Evolutionary conservation across 116 monocot genomes (phyloP).

Genomic region (Posidonia oceanica): DNA sequence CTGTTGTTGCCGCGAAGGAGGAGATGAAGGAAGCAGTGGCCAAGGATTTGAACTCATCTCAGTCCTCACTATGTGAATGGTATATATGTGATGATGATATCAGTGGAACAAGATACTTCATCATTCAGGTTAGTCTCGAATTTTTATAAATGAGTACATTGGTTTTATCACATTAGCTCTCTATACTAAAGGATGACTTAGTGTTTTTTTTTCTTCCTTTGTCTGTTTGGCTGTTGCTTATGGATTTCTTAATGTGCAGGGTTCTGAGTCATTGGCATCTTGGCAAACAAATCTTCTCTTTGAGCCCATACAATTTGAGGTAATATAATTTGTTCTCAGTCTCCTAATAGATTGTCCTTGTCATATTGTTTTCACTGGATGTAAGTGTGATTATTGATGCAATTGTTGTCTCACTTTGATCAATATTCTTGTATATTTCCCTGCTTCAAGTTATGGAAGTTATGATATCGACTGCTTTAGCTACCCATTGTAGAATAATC

Average conservation of each 20-base stretch:
- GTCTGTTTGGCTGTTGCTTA: neutral
- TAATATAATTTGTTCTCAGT: constrained; percentile 9
- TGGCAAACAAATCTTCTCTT: constrained; percentile 98
- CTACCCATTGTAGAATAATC: no score
- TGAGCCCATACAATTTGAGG: constrained; percentile 93
- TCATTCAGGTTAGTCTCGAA: constrained; percentile 58
- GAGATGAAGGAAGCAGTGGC: constrained; percentile 61
- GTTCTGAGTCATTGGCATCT: constrained; percentile 80
- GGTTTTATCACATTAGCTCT: no score
- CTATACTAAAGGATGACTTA: no score
- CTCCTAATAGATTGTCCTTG: neutral
- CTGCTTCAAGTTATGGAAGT: no score
- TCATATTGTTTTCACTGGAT: neutral
- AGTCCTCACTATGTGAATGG: constrained; percentile 72
- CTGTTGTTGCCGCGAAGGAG: constrained; percentile 72
- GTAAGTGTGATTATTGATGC: no score
- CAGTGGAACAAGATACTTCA: constrained; percentile 61
- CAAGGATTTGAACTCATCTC: constrained; percentile 56
- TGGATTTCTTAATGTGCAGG: constrained; percentile 28
- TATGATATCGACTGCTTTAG: no score
- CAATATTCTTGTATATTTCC: no score
- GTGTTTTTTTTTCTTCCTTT: neutral
- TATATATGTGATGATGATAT: constrained; percentile 76
- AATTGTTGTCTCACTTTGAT: no score
- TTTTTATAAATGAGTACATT: neutral